Conservation (phyloP, 2,329 filamentous ascomycete species). For the Cladobotryum mycophilum region DNA sequence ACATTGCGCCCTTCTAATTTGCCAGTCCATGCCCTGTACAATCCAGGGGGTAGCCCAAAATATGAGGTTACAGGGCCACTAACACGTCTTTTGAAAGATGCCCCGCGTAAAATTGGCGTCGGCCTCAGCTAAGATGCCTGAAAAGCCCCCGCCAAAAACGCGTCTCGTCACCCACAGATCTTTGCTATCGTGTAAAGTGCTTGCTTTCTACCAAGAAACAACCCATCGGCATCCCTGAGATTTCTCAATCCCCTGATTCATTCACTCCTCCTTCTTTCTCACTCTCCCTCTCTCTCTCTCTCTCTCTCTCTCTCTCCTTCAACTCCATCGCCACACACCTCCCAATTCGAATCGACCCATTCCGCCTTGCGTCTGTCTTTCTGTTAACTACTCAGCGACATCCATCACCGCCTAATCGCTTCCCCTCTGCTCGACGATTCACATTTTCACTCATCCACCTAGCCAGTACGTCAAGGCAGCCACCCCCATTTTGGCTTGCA, state of each 20-base stretch:
- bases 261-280: background rate
- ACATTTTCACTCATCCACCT: background rate
- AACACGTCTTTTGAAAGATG: conserved; percentile 2
- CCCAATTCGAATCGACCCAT: too few species aligned
- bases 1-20: too few species aligned
- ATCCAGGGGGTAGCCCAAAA: background rate
- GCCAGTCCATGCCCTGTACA: too few species aligned
- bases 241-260: background rate
- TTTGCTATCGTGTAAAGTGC: conserved; percentile 13
- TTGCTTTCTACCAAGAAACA: conserved; percentile 7
- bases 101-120: conserved; percentile 28
- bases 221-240: background rate
- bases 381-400: background rate
- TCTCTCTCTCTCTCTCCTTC: too few species aligned
- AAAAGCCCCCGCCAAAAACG: conserved; percentile 4
- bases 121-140: background rate
- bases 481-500: too few species aligned
- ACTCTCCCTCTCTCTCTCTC: background rate
- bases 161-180: conserved; percentile 10
- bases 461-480: background rate
- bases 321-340: too few species aligned
- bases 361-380: background rate
- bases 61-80: too few species aligned
- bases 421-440: background rate
- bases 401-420: background rate